Conservation (phyloP, 768 basidiomycete genomes). For the Lyophyllum decastes region DNA sequence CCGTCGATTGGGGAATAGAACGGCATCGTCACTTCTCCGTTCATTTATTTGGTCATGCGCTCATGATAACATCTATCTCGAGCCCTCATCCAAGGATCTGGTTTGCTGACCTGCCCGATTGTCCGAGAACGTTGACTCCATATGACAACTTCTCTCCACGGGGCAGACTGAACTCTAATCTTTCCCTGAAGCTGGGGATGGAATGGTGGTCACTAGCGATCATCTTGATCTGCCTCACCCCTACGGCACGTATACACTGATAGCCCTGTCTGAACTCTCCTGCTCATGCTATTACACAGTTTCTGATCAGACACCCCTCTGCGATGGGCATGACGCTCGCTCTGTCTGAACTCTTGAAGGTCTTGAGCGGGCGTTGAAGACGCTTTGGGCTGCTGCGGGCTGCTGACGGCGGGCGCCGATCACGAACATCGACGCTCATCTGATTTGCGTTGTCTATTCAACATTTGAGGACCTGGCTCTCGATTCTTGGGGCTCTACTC, state of each 20-base stretch:
- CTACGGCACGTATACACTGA: background rate
- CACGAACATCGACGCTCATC: background rate
- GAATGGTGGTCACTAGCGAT: background rate
- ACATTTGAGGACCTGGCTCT: background rate
- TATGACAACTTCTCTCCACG: constrained; percentile 13
- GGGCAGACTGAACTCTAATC: constrained; percentile 8
- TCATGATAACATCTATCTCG: constrained; percentile 4
- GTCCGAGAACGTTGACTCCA: constrained; percentile 6
- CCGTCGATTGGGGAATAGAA: background rate
- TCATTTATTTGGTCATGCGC: background rate
- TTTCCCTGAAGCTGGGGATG: background rate
- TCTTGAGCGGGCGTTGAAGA: background rate
- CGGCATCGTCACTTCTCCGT: background rate
- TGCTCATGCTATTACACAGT: background rate
- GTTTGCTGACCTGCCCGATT: constrained; percentile 6
- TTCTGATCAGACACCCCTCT: background rate
- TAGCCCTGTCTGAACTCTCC: background rate
- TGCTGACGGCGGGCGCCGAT: background rate
- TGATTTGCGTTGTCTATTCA: background rate
- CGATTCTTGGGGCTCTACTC: background rate
- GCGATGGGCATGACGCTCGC: background rate
- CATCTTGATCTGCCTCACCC: background rate
- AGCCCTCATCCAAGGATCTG: constrained; percentile 5
- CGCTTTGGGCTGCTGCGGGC: background rate
- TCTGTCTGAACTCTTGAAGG: background rate